A percentile compares a stretch with the other conserved stretches of the same genome.
Evolutionary conservation across 164 flowering plant genomes (phyloP).

Genomic region (Euptelea pleiosperma): DNA sequence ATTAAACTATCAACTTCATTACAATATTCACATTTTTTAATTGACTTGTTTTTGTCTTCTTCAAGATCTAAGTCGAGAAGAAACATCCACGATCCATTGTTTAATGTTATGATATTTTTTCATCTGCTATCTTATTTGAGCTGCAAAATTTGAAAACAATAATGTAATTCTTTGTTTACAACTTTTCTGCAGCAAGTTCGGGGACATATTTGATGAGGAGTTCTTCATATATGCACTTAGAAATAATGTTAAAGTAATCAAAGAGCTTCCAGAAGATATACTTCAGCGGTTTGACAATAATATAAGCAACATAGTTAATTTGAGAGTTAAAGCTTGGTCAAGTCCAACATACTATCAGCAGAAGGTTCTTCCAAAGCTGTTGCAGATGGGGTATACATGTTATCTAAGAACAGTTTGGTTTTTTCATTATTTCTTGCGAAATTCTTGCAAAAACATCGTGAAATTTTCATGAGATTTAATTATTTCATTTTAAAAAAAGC

Average conservation of each 20-base stretch:
- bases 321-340: conserved; percentile 93
- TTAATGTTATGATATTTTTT: background rate
- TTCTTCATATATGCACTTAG: conserved; percentile 64
- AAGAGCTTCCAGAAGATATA: conserved; percentile 71
- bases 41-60: background rate
- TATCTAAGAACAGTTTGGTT: background rate
- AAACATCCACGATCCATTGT: too few species aligned
- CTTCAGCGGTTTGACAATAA: conserved; percentile 69
- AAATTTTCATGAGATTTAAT: background rate
- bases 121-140: conserved; percentile 1
- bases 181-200: conserved; percentile 68
- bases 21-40: background rate
- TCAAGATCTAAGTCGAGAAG: background rate
- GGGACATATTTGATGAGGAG: conserved; percentile 91
- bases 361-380: conserved; percentile 77
- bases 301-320: conserved; percentile 79
- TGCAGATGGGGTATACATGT: conserved; percentile 53
- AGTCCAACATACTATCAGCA: conserved; percentile 66
- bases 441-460: background rate
- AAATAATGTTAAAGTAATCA: conserved; percentile 67
- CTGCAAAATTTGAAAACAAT: background rate
- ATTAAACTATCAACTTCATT: background rate
- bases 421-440: background rate
- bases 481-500: too few species aligned
- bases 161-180: background rate